These are phyloP conservation scores for Chiua sp. DNA, from an alignment of 1,284 basidiomycete species.

Conservation along the genomic window DNA sequence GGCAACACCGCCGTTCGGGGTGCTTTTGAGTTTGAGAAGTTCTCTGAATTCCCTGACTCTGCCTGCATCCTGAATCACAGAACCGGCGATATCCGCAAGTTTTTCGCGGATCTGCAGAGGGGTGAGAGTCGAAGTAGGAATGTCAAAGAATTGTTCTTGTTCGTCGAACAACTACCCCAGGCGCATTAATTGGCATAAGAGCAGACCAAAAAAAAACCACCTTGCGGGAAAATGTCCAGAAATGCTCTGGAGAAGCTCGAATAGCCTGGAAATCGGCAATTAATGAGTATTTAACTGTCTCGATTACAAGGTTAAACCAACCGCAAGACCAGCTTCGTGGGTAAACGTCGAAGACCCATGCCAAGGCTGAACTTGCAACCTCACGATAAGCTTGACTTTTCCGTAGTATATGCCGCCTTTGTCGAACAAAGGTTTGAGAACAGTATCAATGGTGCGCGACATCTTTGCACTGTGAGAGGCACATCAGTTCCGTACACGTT, in stretches of 20 bases:
- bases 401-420: constrained; percentile 73
- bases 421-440: constrained; percentile 64
- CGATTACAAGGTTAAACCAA: constrained; percentile 39
- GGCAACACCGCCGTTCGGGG: constrained; percentile 75
- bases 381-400: constrained; percentile 80
- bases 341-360: constrained; percentile 76
- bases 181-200: constrained; percentile 4
- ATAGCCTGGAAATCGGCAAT: constrained; percentile 49
- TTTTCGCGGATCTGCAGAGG: constrained; percentile 78
- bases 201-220: constrained; percentile 46
- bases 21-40: constrained; percentile 65
- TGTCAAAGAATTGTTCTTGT: constrained; percentile 83
- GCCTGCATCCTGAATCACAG: constrained; percentile 50
- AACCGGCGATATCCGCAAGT: constrained; percentile 63
- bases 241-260: constrained; percentile 72
- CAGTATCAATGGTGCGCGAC: constrained; percentile 58
- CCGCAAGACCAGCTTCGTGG: constrained; percentile 85
- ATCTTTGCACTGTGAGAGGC: constrained; percentile 59
- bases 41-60: constrained; percentile 60
- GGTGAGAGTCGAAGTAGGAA: constrained; percentile 71
- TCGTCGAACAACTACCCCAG: constrained; percentile 69
- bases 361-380: constrained; percentile 88
- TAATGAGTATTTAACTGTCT: background rate
- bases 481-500: constrained; percentile 2
- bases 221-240: constrained; percentile 76